Percentiles rank a stretch among this genome's conserved stretches.
Evolutionary conservation across 2,329 filamentous ascomycete species (phyloP).

Genomic region (Ophiostoma sp.): DNA sequence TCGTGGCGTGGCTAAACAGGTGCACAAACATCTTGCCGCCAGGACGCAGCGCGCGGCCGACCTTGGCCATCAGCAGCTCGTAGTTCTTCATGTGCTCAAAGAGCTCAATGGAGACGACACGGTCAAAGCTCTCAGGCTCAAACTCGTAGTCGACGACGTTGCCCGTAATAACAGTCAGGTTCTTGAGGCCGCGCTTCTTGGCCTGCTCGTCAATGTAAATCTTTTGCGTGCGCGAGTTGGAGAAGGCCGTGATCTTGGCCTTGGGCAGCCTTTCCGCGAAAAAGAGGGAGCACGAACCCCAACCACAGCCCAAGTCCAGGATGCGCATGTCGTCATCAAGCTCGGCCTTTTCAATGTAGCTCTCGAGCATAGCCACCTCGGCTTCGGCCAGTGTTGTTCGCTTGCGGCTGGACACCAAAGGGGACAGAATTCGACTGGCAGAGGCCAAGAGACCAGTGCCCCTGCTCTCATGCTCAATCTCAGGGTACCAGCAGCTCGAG

Average conservation of each 20-base stretch:
- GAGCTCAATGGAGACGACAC: constrained; percentile 67
- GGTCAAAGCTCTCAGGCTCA: constrained; percentile 57
- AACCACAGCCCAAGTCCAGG: constrained; percentile 67
- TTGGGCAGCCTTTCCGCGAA: constrained; percentile 65
- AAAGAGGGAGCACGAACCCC: constrained; percentile 66
- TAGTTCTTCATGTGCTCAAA: constrained; percentile 81
- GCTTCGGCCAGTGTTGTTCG: constrained; percentile 64
- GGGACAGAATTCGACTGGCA: neutral
- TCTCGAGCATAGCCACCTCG: constrained; percentile 65
- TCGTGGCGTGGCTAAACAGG: constrained; percentile 64
- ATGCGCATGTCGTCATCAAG: constrained; percentile 61
- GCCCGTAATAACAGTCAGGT: constrained; percentile 65
- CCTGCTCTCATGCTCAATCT: constrained; percentile 6
- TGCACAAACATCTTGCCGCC: constrained; percentile 69
- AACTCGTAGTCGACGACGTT: constrained; percentile 69
- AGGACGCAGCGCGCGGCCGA: constrained; percentile 59
- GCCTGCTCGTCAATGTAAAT: constrained; percentile 64
- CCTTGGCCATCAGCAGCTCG: constrained; percentile 64
- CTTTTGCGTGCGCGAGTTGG: constrained; percentile 69
- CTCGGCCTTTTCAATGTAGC: constrained; percentile 62
- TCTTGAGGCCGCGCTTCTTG: constrained; percentile 55
- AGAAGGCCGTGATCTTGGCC: constrained; percentile 64
- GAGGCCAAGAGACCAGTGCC: neutral
- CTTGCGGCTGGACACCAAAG: constrained; percentile 35
- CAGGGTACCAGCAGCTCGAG: constrained; percentile 63